Conservation (phyloP, 306 rosid species). For the cucumber (Cucumis sativus) region Cucumber_9930_V3 NC_026660.2:27644501-27645000, state of each 20-base stretch:
- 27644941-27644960: conserved; percentile 44
- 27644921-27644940: conserved; percentile 25
- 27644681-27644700: conserved; percentile 45
- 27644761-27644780: conserved; percentile 30
- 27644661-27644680: conserved; percentile 29
- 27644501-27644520: conserved; percentile 47
- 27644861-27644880: conserved; percentile 32
- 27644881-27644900: conserved; percentile 29
- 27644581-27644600: conserved; percentile 30
- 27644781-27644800: conserved; percentile 37
- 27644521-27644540: conserved; percentile 36
- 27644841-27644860: conserved; percentile 30
- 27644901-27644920: conserved; percentile 26
- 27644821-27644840: conserved; percentile 35
- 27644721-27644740: conserved; percentile 42
- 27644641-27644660: conserved; percentile 29
- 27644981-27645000: conserved; percentile 35
- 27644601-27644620: conserved; percentile 43
- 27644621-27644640: conserved; percentile 34
- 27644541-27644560: conserved; percentile 37
- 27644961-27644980: conserved; percentile 25
- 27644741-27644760: conserved; percentile 33
- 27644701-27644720: conserved; percentile 29
- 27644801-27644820: conserved; percentile 35
- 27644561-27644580: conserved; percentile 22